Evolutionary conservation across 2,329 filamentous ascomycete genomes (phyloP), one percentile per base, ranked within the genome.

Genomic region (Alternaria atra): DNA sequence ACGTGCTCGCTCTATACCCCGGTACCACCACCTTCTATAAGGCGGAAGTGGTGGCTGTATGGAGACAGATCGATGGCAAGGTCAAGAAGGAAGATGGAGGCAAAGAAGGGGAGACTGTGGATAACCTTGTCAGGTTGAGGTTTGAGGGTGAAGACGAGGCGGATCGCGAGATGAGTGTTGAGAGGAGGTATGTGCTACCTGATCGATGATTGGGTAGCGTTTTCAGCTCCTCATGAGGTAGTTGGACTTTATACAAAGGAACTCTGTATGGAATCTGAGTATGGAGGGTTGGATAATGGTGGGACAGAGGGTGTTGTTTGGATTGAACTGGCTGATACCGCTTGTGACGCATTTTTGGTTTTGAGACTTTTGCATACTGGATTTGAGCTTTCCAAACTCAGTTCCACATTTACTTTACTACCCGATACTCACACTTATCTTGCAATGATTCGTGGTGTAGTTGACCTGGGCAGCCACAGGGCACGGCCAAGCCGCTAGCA

Each of bases 11-110:
- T 30, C 76, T 84, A 55, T 85, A 85, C 63, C 83, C 83, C 1
- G 80, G 81, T 20, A 85, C 83, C 7, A 84, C 83, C n/a, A 85
- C 83, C 2, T 85, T 85, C 64, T 85, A 85, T 68, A 83, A 83
- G 64, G 83, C 83, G 1, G 82, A 84, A 64, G 82, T 84, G 5
- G 80, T 79, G 9, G 76, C 77, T 8, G 68, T 71, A 6, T 83
- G 82, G 80, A 74, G 68, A 27, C 73, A 72, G 7, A 64, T 58
- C 20, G 62, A 72, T 29, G 75, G 77, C 40, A 75, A 73, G 29
- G 64, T 76, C 29, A 74, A 71, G 67, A 73, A 68, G 60, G 75
- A 82, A 29, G 81, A 82, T 61, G 80, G 81, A 2, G 67, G 67
- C 50, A 73, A 80, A 20, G 80, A 82, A 47, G 79, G 81, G 5